Percentiles rank a stretch among this genome's conserved stretches.
These are phyloP conservation scores for Seiridium unicorne DNA, from an alignment of 2,329 filamentous ascomycete species.

Conservation along the genomic window DNA sequence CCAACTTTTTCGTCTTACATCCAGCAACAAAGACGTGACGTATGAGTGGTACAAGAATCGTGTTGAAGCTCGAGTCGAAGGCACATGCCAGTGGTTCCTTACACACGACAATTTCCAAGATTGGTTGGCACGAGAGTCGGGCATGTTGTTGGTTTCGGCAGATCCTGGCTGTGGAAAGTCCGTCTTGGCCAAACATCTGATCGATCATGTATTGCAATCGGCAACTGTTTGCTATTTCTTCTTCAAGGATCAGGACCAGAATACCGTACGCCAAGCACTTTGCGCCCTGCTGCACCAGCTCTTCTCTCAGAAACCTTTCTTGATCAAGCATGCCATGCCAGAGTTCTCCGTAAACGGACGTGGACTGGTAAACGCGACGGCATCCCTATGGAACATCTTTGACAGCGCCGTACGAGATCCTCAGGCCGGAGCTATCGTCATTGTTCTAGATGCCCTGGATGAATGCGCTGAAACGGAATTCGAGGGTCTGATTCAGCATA, in stretches of 20 bases:
- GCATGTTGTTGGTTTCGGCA: slow-evolving; percentile 32
- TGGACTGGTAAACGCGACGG: slow-evolving; percentile 17
- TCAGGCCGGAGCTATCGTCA: slow-evolving; percentile 24
- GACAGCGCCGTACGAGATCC: slow-evolving; percentile 21
- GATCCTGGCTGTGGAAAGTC: slow-evolving; percentile 40
- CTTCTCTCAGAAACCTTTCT: slow-evolving; percentile 24
- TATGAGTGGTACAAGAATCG: slow-evolving; percentile 31
- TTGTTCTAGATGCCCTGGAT: slow-evolving; percentile 39
- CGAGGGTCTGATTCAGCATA: slow-evolving; percentile 13
- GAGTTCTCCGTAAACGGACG: slow-evolving; percentile 22
- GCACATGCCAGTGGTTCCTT: slow-evolving; percentile 32
- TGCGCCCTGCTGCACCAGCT: slow-evolving; percentile 40
- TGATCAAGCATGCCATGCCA: slow-evolving; percentile 31
- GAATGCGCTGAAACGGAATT: slow-evolving; percentile 29
- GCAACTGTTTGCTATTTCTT: slow-evolving; percentile 40
- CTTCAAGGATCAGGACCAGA: slow-evolving; percentile 38
- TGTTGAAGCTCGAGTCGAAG: slow-evolving; percentile 19
- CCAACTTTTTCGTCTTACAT: slow-evolving; percentile 2
- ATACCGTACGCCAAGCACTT: slow-evolving; percentile 31
- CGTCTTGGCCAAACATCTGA: slow-evolving; percentile 31
- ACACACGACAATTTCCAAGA: slow-evolving; percentile 23
- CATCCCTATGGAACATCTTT: slow-evolving; percentile 33
- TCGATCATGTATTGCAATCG: slow-evolving; percentile 22
- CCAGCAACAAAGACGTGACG: slow-evolving; percentile 6
- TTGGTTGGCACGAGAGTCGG: slow-evolving; percentile 26